Evolutionary conservation across 2,329 filamentous ascomycete genomes (phyloP).

Genomic region (Metarhizium album): DNA sequence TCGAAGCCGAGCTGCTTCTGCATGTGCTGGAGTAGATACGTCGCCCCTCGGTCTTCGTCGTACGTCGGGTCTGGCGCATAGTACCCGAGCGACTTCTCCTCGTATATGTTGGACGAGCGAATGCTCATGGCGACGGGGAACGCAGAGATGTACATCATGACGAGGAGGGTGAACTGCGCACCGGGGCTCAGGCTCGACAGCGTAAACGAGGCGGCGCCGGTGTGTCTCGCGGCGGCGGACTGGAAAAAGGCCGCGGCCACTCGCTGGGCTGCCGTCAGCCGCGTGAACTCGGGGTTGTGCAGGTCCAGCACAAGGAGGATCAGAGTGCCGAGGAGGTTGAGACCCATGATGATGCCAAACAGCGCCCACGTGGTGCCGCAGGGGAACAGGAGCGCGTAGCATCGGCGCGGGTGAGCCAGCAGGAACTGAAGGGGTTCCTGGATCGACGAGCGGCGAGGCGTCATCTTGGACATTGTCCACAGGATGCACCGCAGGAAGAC

Average conservation of each 20-base stretch:
- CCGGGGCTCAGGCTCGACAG: slow-evolving; percentile 39
- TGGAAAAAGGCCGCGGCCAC: slow-evolving; percentile 49
- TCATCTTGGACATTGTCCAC: slow-evolving; percentile 40
- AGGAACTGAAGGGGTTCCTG: slow-evolving; percentile 42
- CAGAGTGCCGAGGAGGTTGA: slow-evolving; percentile 45
- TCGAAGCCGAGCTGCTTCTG: slow-evolving; percentile 30
- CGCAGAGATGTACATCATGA: slow-evolving; percentile 57
- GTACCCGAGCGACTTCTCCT: slow-evolving; percentile 49
- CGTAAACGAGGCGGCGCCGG: slow-evolving; percentile 38
- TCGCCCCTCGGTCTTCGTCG: slow-evolving; percentile 17
- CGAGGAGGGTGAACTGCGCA: slow-evolving; percentile 46
- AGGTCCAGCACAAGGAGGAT: slow-evolving; percentile 42
- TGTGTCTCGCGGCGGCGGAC: slow-evolving; percentile 37
- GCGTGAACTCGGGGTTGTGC: slow-evolving; percentile 37
- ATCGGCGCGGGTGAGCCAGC: slow-evolving; percentile 51
- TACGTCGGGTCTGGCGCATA: slow-evolving; percentile 30
- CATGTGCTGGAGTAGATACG: slow-evolving; percentile 23
- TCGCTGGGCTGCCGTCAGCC: slow-evolving; percentile 32
- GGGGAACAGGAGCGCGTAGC: slow-evolving; percentile 53
- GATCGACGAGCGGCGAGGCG: slow-evolving; percentile 26
- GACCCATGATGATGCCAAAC: slow-evolving; percentile 34
- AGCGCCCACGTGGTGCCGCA: slow-evolving; percentile 49
- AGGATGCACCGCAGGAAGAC: slow-evolving; percentile 46
- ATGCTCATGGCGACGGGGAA: slow-evolving; percentile 53
- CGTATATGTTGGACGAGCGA: slow-evolving; percentile 49